A percentile compares a stretch with the other conserved stretches of the same genome.
These are phyloP conservation scores for Malania oleifera DNA, from an alignment of 164 flowering plant genomes.

Conservation along the genomic window DNA sequence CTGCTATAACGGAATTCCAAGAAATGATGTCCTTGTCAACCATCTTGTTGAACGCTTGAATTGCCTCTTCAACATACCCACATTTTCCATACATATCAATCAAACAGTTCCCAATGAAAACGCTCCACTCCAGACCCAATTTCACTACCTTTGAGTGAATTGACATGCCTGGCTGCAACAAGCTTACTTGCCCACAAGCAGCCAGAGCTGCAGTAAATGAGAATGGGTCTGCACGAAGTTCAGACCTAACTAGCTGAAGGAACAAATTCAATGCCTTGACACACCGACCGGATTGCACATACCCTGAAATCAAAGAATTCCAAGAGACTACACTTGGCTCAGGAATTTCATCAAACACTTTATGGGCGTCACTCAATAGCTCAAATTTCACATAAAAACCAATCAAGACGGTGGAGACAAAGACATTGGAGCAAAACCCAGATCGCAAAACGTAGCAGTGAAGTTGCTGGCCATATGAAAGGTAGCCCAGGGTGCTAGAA, in stretches of 20 bases:
- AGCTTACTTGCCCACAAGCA: slow-evolving; percentile 40
- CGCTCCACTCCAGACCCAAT: slow-evolving; percentile 30
- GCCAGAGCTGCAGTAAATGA: slow-evolving; percentile 47
- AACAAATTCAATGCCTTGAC: slow-evolving; percentile 35
- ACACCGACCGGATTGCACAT: slow-evolving; percentile 37
- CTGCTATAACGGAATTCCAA: slow-evolving; percentile 67
- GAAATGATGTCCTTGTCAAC: slow-evolving; percentile 41
- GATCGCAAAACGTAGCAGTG: slow-evolving; percentile 36
- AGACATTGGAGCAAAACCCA: slow-evolving; percentile 42
- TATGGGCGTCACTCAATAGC: slow-evolving; percentile 30
- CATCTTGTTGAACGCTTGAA: slow-evolving; percentile 32
- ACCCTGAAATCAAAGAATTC: slow-evolving; percentile 64
- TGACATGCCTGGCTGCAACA: slow-evolving; percentile 31
- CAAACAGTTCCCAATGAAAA: slow-evolving; percentile 50
- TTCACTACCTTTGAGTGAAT: slow-evolving; percentile 51
- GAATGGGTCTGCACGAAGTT: slow-evolving; percentile 31
- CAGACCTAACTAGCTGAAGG: slow-evolving; percentile 34
- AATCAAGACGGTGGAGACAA: slow-evolving; percentile 40
- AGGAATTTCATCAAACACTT: slow-evolving; percentile 59
- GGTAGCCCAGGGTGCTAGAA: slow-evolving; percentile 25
- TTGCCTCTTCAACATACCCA: slow-evolving; percentile 38
- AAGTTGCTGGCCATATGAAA: slow-evolving; percentile 34
- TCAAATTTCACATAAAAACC: slow-evolving; percentile 31
- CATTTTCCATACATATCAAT: slow-evolving; percentile 74
- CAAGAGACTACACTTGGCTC: slow-evolving; percentile 54